Base-by-base conservation (phyloP, 2,329 filamentous ascomycete species). In the Phoma sp. region DNA sequence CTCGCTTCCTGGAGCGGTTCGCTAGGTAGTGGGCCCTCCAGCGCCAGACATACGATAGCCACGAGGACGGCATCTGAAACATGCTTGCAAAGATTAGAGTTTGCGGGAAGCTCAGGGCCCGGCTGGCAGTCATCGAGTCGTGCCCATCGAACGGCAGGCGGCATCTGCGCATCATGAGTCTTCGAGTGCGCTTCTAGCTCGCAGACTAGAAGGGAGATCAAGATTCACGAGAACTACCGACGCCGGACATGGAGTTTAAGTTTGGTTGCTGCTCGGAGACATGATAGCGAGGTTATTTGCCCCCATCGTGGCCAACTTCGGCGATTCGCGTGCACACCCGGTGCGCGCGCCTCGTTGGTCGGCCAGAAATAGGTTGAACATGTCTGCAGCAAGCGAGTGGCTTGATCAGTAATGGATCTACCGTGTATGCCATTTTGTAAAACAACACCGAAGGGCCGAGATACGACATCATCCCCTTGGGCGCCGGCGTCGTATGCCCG, bases 1-100 rank as follows among this genome's bases (percentile, higher is more conserved):
- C 33, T 22, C 6, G 3, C 4, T 31, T 5, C 15, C 29, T 39
- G 27, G 29, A 33, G 40, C 37, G 44, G 38, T 15, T 33, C 38
- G 22, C 44, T 63, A 63, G 22, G 40, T 63, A 63, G 58, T 51
- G 58, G 43, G 22, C 22, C 38, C 8, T 43, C 22, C 5, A 32
- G 39, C 27, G 36, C 44, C 43, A 39, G 46, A 47, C 22, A 17
- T 17, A 43, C 41, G 31, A 50, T 21, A 41, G 37, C 55, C 58
- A 59, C 52, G 50, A 63, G 52, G 48, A 43, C 40, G 31, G 33
- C 39, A 43, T 43, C 56, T 67, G 65, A 67, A 68, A 68, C 65
- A 50, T 58, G 51, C 51, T 60, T 50, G 48, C 36, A 45, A 49
- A 50, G 43, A 58, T 65, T 63, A 68, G 44, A 65, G 58, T 65